phyloP scores from a whole-genome alignment of 129 eudicot species.

The Tagetes erecta region DNA sequence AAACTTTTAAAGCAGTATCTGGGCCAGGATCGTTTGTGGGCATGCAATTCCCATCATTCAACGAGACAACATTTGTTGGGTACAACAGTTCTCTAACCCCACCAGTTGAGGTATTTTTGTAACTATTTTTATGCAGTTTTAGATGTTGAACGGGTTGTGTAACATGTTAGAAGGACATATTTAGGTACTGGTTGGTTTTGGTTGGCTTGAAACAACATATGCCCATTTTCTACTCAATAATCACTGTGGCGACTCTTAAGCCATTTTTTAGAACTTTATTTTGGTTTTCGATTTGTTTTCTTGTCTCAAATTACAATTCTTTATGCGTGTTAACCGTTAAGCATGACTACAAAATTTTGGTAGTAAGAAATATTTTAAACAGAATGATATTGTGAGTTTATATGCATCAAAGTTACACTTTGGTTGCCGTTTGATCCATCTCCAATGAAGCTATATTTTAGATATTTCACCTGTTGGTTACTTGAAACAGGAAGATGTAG shows the following conservation, averaged over 20 bases:
- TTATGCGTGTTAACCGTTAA: not conserved
- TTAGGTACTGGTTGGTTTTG: not conserved
- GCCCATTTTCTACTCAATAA: not conserved
- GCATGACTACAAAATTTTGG: not conserved
- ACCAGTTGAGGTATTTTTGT: conserved; percentile 48
- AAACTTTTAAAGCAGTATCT: conserved; percentile 41
- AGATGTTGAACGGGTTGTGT: not conserved
- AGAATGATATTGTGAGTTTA: conserved; percentile 2
- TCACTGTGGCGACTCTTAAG: not conserved
- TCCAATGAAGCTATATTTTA: not conserved
- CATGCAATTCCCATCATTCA: conserved; percentile 43
- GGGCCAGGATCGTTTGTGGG: conserved; percentile 41
- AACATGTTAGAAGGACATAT: not conserved
- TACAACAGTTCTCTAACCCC: conserved; percentile 37
- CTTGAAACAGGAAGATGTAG: conserved; percentile 48
- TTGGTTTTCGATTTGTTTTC: not conserved
- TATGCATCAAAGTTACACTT: not conserved
- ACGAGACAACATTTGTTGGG: conserved; percentile 33
- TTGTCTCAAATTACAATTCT: not conserved
- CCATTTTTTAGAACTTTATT: not conserved
- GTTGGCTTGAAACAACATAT: not conserved
- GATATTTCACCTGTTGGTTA: conserved; percentile 9
- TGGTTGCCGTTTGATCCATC: not conserved
- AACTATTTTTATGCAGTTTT: not conserved
- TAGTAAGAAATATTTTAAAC: not conserved